These are phyloP conservation scores for Nakazawaea holstii DNA, from an alignment of 805 yeast genomes.

Conservation along the genomic window DNA sequence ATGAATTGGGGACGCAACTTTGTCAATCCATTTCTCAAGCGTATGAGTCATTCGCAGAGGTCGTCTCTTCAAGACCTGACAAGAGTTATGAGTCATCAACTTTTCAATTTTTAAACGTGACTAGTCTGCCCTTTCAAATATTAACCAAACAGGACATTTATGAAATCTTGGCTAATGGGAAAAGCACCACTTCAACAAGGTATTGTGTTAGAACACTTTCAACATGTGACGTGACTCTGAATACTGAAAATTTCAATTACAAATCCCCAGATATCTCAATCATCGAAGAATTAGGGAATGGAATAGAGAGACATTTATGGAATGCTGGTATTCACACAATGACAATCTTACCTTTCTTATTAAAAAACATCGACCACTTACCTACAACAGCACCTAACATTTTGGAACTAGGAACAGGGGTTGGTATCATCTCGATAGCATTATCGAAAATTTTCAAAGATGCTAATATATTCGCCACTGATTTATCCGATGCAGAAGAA, in stretches of 20 bases:
- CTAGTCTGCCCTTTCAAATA: slow-evolving; percentile 1
- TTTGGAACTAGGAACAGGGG: slow-evolving; percentile 38
- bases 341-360: neutral
- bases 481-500: slow-evolving; percentile 31
- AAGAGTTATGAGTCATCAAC: neutral
- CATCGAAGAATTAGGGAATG: slow-evolving; percentile 32
- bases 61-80: neutral
- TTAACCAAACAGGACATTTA: slow-evolving; percentile 15
- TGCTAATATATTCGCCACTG: slow-evolving; percentile 25
- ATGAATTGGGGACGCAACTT: neutral
- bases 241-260: neutral
- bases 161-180: slow-evolving; percentile 6
- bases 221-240: neutral
- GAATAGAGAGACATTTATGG: slow-evolving; percentile 38
- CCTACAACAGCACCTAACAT: slow-evolving; percentile 13
- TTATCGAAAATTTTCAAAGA: slow-evolving; percentile 18
- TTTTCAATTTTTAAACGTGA: neutral
- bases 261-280: slow-evolving; percentile 6
- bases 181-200: neutral
- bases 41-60: neutral
- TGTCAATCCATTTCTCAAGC: neutral
- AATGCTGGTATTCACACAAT: slow-evolving; percentile 29
- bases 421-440: slow-evolving; percentile 32
- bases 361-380: neutral
- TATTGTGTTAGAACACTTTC: neutral